Base-by-base conservation (phyloP, 2,329 filamentous ascomycete genomes). In the Sphaerulina musiva region DNA sequence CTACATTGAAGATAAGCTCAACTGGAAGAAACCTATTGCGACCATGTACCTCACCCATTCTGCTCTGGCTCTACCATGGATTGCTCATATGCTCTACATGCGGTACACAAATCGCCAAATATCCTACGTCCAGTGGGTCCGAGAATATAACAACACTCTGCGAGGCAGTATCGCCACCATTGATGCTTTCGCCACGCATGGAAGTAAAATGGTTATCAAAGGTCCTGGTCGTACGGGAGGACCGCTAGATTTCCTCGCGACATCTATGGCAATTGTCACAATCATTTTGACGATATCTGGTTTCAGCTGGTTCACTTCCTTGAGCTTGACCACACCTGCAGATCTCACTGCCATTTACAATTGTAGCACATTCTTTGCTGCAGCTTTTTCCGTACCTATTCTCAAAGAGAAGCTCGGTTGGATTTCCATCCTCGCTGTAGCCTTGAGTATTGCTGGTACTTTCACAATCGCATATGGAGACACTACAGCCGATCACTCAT, bases 301-400 rank as follows among this genome's bases (percentile, higher is more conserved):
- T 36, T 45, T 59, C 12, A 63, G 62, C 26, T 69, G 67, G 66
- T 69, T 68, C 59, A 46, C 65, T 3, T 55, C 66, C 3, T 55
- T 69, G 20, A 59, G 58, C 14, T 55, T 67, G 10, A 69, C 67
- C 14, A 69, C 67, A 7, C 67, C 67, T 1, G 64, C 63, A 12
- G 67, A 69, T 57, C 54, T 68, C 32, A 68, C 66, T 26, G 67
- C 67, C 5, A 69, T 69, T 53, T 68, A 68, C 64, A 69, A 69
- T 49, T 66, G 62, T 54, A 60, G 64, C n/a, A 68, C 65, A 1
- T 68, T 69, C 58, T 69, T 69, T 49, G 67, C 67, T 10, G 66
- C 66, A 4, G 64, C 61, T 1, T 69, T 69, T 57, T 62, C 58
- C 40, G 62, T 68, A 1, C 67, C 67, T 2, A 49, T 69, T 3